These are phyloP conservation scores for Cystobasidium slooffiae DNA, from an alignment of 1,284 basidiomycete genomes.

Conservation along the genomic window DNA sequence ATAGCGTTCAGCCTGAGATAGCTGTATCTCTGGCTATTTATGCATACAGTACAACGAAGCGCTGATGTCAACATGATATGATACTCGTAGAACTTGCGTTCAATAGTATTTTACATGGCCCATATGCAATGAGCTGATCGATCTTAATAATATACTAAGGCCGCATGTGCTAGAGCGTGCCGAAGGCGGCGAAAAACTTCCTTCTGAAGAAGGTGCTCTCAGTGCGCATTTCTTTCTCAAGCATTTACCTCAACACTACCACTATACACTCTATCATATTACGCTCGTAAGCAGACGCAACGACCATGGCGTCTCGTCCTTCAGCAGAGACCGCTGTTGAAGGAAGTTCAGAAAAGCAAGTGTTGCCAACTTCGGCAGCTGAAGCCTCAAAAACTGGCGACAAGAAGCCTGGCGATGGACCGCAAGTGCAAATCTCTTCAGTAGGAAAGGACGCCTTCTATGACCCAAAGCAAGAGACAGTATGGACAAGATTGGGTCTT, in stretches of 20 bases:
- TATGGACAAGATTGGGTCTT: slow-evolving; percentile 57
- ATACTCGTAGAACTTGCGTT: too few species aligned
- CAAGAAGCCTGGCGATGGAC: slow-evolving; percentile 6
- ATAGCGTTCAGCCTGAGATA: too few species aligned
- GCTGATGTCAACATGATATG: too few species aligned
- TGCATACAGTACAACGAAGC: too few species aligned
- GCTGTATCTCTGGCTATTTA: too few species aligned
- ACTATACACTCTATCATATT: background rate
- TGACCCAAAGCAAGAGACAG: slow-evolving; percentile 58
- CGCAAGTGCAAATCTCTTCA: slow-evolving; percentile 22
- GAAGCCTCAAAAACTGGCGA: slow-evolving; percentile 4
- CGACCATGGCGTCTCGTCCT: slow-evolving; percentile 5
- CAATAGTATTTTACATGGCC: too few species aligned
- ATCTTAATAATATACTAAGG: too few species aligned
- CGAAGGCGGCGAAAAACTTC: too few species aligned
- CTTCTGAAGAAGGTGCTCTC: too few species aligned
- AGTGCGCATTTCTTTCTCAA: too few species aligned
- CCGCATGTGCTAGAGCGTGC: too few species aligned
- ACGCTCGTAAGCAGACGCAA: background rate
- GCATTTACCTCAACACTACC: background rate
- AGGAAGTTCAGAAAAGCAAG: slow-evolving; percentile 6
- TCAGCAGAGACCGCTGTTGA: slow-evolving; percentile 28
- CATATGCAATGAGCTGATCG: too few species aligned
- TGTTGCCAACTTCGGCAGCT: background rate
- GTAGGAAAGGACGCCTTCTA: slow-evolving; percentile 52